Conservation (phyloP, 139 green algal species). For the Micractinium conductrix region DNA sequence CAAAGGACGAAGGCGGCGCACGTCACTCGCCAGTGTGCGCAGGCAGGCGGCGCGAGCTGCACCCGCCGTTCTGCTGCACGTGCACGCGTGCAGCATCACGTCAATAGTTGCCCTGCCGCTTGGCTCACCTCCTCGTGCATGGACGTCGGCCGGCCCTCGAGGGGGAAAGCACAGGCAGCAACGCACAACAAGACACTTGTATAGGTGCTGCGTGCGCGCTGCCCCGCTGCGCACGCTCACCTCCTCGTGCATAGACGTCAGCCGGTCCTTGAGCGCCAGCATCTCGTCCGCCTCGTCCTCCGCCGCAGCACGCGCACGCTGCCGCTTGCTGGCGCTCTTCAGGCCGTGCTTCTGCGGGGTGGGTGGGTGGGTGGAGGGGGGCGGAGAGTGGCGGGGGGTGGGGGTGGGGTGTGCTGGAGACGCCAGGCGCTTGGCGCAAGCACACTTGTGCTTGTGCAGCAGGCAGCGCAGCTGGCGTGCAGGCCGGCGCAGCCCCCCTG, state of each 20-base stretch:
- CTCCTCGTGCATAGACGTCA: constrained; percentile 28
- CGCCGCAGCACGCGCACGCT: constrained; percentile 57
- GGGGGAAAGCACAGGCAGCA: too few species aligned
- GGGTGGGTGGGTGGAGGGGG: not conserved
- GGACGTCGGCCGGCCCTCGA: constrained; percentile 41
- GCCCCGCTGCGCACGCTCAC: not conserved
- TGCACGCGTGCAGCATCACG: too few species aligned
- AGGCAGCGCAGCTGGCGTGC: too few species aligned
- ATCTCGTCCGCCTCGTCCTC: constrained; percentile 82
- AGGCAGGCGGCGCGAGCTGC: too few species aligned
- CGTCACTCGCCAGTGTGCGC: too few species aligned
- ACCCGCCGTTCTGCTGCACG: too few species aligned
- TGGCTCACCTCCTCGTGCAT: constrained; percentile 28
- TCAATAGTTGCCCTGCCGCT: too few species aligned
- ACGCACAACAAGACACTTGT: too few species aligned
- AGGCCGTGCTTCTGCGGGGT: constrained; percentile 76
- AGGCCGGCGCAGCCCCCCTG: too few species aligned
- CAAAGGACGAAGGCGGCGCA: too few species aligned
- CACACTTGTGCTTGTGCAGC: not conserved
- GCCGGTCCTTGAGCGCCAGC: constrained; percentile 55
- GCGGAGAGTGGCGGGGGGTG: not conserved
- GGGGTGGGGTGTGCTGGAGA: not conserved
- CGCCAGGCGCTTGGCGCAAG: too few species aligned
- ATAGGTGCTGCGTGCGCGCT: too few species aligned
- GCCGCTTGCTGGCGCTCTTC: constrained; percentile 66